Percentiles rank a stretch among this genome's conserved stretches.
Conservation (phyloP, 495 filamentous ascomycete genomes). For the Talaromyces proteolyticus region DNA sequence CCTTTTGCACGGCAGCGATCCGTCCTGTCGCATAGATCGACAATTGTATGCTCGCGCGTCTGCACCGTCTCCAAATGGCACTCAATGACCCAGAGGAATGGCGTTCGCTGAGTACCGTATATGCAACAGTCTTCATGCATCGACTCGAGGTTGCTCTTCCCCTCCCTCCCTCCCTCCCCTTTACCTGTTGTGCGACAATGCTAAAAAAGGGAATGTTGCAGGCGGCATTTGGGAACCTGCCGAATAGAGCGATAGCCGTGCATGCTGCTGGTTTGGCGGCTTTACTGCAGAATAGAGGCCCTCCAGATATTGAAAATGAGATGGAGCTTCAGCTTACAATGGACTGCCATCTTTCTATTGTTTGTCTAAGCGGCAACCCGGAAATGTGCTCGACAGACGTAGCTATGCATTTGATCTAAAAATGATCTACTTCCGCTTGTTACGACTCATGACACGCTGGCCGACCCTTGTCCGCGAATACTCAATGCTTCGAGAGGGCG, state of each 20-base stretch:
- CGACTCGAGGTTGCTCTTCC: not conserved
- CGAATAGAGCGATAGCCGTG: not conserved
- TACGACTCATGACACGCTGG: not conserved
- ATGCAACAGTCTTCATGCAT: not conserved
- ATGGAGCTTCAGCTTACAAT: not conserved
- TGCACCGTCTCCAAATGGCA: not conserved
- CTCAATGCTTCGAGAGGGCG: not conserved
- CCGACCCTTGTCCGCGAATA: not conserved
- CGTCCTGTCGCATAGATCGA: not conserved
- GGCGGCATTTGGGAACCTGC: not conserved
- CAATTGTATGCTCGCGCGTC: not conserved
- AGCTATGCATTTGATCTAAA: not conserved
- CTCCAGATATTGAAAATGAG: not conserved
- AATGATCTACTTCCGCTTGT: not conserved
- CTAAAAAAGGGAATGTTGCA: too few species aligned
- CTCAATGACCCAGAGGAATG: not conserved
- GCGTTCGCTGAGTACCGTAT: not conserved
- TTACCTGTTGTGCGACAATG: too few species aligned
- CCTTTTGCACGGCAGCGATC: not conserved
- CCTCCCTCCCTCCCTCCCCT: too few species aligned
- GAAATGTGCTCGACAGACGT: not conserved
- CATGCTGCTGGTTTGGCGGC: not conserved
- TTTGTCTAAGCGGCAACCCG: not conserved
- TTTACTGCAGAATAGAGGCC: not conserved
- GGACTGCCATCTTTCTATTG: not conserved